Evolutionary conservation across 2,329 filamentous ascomycete genomes (phyloP).

Genomic region (Apiospora hydei): DNA sequence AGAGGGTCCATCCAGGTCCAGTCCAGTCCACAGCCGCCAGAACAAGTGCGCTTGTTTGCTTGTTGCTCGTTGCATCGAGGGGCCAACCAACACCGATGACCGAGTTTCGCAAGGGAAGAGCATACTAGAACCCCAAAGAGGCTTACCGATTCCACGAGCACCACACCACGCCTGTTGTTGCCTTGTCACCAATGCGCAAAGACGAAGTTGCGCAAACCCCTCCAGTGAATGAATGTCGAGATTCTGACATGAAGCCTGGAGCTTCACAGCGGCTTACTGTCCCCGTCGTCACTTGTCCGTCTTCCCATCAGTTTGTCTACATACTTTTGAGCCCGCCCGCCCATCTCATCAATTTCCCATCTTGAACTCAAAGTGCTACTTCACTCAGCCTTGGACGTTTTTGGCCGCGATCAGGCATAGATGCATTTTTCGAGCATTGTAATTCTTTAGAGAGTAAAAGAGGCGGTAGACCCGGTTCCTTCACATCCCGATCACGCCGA

Average conservation of each 20-base stretch:
- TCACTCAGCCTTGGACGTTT: not conserved
- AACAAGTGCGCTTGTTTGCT: not conserved
- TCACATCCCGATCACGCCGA: not conserved
- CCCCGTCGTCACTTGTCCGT: not conserved
- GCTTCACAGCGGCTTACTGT: constrained; percentile 7
- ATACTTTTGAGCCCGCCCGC: not conserved
- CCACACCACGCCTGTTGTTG: not conserved
- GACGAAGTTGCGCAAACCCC: constrained; percentile 4
- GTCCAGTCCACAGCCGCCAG: not conserved
- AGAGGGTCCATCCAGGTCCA: constrained; percentile 1
- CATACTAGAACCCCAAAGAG: constrained; percentile 15
- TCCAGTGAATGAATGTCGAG: constrained; percentile 5
- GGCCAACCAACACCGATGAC: constrained; percentile 2
- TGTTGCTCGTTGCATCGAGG: not conserved
- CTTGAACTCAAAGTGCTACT: not conserved
- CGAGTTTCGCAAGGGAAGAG: constrained; percentile 14
- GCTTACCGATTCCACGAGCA: constrained; percentile 9
- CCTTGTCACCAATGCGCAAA: not conserved
- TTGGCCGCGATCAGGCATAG: constrained; percentile 11
- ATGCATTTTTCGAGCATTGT: not conserved
- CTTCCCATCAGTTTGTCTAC: not conserved
- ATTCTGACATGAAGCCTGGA: constrained; percentile 21
- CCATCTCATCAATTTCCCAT: not conserved
- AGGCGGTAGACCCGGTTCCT: not conserved
- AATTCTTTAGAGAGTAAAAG: constrained; percentile 15